phyloP scores from a whole-genome alignment of 805 yeast genomes.

The Yamadazyma philogaea region DNA sequence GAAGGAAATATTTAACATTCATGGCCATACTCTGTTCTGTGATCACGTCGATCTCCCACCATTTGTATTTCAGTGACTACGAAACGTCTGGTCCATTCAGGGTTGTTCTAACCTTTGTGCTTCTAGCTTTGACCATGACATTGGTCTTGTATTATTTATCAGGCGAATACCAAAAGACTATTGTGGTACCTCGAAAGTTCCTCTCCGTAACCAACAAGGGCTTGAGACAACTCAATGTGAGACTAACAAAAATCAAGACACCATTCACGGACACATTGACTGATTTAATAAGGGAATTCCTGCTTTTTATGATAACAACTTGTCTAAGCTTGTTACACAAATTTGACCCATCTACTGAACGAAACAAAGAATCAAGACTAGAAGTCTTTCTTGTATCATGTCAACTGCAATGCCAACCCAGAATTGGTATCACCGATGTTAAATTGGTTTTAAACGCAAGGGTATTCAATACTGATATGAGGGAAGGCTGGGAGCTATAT shows the following conservation, averaged over 20 bases:
- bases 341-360: conserved; percentile 29
- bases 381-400: conserved; percentile 40
- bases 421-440: conserved; percentile 70
- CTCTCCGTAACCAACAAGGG: conserved; percentile 86
- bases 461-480: conserved; percentile 72
- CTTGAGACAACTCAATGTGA: conserved; percentile 73
- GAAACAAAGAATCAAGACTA: conserved; percentile 30
- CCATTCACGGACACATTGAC: conserved; percentile 31
- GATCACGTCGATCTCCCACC: conserved; percentile 40
- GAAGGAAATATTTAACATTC: conserved; percentile 61
- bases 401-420: conserved; percentile 50
- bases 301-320: conserved; percentile 28
- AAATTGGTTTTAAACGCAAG: conserved; percentile 79
- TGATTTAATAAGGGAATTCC: conserved; percentile 37
- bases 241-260: conserved; percentile 61
- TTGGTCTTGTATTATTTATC: conserved; percentile 75
- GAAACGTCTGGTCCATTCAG: conserved; percentile 31
- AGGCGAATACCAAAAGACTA: conserved; percentile 86
- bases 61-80: conserved; percentile 29
- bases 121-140: conserved; percentile 63
- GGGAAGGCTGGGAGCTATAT: conserved; percentile 94
- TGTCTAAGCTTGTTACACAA: conserved; percentile 31
- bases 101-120: conserved; percentile 49
- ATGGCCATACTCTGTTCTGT: conserved; percentile 37
- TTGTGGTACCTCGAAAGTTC: conserved; percentile 76